Evolutionary conservation across 2,329 filamentous ascomycete species (phyloP), one percentile per base, ranked within the genome.

Genomic region (Pseudogymnoascus sp.): DNA sequence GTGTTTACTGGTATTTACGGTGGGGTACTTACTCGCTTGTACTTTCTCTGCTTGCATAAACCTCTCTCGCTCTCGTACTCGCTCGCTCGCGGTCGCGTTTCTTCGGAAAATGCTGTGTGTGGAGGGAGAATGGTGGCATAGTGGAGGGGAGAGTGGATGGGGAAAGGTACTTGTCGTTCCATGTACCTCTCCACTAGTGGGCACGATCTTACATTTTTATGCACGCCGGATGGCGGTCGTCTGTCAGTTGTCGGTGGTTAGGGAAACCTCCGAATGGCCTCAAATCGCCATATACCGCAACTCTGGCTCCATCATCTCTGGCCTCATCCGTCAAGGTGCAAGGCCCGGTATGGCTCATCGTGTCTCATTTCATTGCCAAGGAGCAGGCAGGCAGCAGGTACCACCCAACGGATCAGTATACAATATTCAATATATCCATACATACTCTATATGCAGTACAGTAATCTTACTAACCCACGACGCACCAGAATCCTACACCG

Each of bases 161-260:
- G 44, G 23, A 26, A 26, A 3, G 23, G 23, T 26, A 26, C 23
- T 26, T 26, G 23, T 26, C 3, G 23, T 5, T 3, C 23, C 23
- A 26, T 26, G 23, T 26, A 26, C 23, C 23, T 26, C 23, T 26
- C 23, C 23, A 26, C 23, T 26, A 3, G 23, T 26, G 23, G 23
- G 3, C 23, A 8, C 9, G 26, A 28, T 11, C 11, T 11, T 6
- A n/a, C n/a, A 3, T 31, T 31, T 53, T 53, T 53, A 53, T 53
- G 47, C 23, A 50, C 15, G 15, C 26, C 17, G 26, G 6, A 7
- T 9, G 23, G 47, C 4, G 8, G 26, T 7, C 26, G 2, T 28
- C 47, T 53, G 47, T 31, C 47, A 53, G 9, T n/a, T n/a, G 44
- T 53, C 47, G 47, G 47, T 53, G 47, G 47, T 53, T 53, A 53